These are phyloP conservation scores for Scheffersomyces stipitis DNA, from an alignment of 805 yeast species.

Conservation along the genomic window DNA sequence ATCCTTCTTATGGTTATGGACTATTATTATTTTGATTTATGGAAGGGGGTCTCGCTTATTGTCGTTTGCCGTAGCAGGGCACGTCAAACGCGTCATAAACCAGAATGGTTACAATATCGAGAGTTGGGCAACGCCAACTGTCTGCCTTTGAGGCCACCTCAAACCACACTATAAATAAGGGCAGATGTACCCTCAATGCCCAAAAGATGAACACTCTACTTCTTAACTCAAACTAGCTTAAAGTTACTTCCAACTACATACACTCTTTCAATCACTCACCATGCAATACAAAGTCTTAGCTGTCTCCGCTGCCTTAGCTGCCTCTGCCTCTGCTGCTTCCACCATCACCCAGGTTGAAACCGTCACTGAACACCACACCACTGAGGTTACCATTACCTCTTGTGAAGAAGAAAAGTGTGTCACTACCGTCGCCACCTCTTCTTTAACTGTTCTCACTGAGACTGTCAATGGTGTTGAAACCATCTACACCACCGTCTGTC, in stretches of 20 bases:
- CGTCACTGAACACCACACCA: constrained; percentile 18
- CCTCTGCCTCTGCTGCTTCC: constrained; percentile 15
- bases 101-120: too few species aligned
- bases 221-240: not conserved
- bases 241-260: constrained; percentile 6
- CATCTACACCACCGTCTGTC: constrained; percentile 38
- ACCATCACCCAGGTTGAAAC: constrained; percentile 11
- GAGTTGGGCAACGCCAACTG: too few species aligned
- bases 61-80: too few species aligned
- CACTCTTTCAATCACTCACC: constrained; percentile 9
- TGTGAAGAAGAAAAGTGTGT: constrained; percentile 20
- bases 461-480: constrained; percentile 35
- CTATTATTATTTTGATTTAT: too few species aligned
- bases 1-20: too few species aligned
- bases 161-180: too few species aligned
- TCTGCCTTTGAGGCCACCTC: too few species aligned
- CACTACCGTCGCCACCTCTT: constrained; percentile 9
- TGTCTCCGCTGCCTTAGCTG: constrained; percentile 20
- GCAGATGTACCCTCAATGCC: too few species aligned
- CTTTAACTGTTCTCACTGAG: constrained; percentile 24
- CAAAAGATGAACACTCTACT: too few species aligned
- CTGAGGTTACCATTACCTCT: constrained; percentile 26
- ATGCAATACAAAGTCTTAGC: constrained; percentile 24
- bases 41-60: too few species aligned
- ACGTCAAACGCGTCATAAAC: too few species aligned